Percentiles rank a stretch among this genome's conserved stretches.
Evolutionary conservation across 2,329 filamentous ascomycete species (phyloP).

Genomic region (Thermomyces lanuginosus): DNA sequence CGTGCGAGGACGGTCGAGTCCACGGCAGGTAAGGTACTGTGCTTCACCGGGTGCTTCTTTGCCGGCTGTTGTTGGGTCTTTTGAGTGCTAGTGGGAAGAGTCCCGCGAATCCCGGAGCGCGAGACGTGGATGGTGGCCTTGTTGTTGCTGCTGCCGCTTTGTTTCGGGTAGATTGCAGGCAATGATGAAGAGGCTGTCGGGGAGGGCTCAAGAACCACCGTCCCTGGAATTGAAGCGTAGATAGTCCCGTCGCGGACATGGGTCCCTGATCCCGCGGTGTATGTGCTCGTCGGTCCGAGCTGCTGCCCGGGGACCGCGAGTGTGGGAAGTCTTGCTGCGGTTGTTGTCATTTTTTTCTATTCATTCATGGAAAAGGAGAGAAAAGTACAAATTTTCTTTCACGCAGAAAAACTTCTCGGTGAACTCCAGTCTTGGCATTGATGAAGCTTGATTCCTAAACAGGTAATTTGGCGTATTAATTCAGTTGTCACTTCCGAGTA

Average conservation of each 20-base stretch:
- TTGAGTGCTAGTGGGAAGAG: too few relatives aligned
- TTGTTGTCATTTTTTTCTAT: too few relatives aligned
- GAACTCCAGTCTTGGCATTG: too few relatives aligned
- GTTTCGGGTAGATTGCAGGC: constrained; percentile 1
- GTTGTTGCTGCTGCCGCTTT: constrained; percentile 2
- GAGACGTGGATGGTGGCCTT: too few relatives aligned
- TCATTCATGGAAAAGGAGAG: too few relatives aligned
- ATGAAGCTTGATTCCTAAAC: too few relatives aligned
- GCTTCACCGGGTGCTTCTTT: constrained; percentile 31
- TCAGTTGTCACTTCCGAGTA: too few relatives aligned
- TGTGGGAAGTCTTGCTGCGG: too few relatives aligned
- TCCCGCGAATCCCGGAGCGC: too few relatives aligned
- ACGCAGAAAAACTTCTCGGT: too few relatives aligned
- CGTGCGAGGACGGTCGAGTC: constrained; percentile 65
- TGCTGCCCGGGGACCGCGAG: constrained; percentile 67
- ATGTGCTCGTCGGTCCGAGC: constrained; percentile 52
- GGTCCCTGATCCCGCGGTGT: constrained; percentile 62
- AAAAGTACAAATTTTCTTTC: too few relatives aligned
- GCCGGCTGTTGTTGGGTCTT: constrained; percentile 3
- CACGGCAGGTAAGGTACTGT: constrained; percentile 67
- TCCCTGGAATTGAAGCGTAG: constrained; percentile 68
- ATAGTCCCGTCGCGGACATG: constrained; percentile 62
- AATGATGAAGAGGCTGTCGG: constrained; percentile 9
- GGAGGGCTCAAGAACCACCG: constrained; percentile 40
- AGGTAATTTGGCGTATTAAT: too few relatives aligned